phyloP scores from a whole-genome alignment of 73 alveolate species.

The Tetrahymena thermophila region DNA sequence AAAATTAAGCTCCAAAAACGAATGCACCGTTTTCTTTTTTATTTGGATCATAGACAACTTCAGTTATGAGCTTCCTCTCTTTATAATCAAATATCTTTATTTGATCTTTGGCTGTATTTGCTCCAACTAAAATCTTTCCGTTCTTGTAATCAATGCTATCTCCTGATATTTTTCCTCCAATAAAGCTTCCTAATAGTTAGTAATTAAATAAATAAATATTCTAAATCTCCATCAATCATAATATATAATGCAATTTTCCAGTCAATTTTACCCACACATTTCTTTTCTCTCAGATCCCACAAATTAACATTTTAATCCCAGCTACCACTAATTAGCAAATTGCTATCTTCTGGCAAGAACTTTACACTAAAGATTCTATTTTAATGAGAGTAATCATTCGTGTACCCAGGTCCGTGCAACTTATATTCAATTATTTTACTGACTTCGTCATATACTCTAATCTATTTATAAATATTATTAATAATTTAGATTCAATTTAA shows the following conservation, averaged over 20 bases:
- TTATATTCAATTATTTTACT: neutral
- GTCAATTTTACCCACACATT: neutral
- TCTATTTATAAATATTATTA: neutral
- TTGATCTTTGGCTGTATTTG: constrained; percentile 45
- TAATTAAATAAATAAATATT: neutral
- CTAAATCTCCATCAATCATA: no score
- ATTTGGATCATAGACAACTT: constrained; percentile 19
- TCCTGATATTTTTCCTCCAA: constrained; percentile 76
- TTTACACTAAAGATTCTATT: constrained; percentile 73
- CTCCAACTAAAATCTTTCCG: constrained; percentile 53
- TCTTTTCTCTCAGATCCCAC: constrained; percentile 59
- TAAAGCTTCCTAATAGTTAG: constrained; percentile 38
- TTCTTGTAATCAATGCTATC: constrained; percentile 60
- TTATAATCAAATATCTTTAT: constrained; percentile 52
- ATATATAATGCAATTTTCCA: no score
- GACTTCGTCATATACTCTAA: constrained; percentile 37
- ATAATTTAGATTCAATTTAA: no score
- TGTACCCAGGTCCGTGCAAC: constrained; percentile 5
- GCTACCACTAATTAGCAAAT: constrained; percentile 66
- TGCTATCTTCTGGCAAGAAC: constrained; percentile 40
- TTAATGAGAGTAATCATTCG: constrained; percentile 50
- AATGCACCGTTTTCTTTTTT: constrained; percentile 31
- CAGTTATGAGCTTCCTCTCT: neutral
- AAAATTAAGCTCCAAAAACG: constrained; percentile 36
- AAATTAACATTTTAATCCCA: constrained; percentile 68